Conservation (phyloP, 345 rosid genomes). For the Nephelium lappaceum region DNA sequence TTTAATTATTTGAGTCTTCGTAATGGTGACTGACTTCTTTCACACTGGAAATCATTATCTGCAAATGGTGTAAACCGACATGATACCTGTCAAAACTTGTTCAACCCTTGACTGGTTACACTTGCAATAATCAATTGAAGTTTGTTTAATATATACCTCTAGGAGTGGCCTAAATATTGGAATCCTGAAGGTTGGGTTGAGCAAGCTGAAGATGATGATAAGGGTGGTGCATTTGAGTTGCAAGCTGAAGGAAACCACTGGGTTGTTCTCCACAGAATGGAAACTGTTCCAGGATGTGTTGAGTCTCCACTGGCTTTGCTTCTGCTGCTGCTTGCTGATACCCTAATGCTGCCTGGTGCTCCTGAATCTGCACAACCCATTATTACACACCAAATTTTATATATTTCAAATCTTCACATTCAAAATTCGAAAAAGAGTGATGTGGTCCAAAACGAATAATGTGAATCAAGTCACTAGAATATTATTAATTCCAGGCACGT, state of each 20-base stretch:
- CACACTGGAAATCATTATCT: not conserved
- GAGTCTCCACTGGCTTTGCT: slow-evolving; percentile 53
- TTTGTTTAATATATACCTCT: no score
- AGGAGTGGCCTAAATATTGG: slow-evolving; percentile 10
- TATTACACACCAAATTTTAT: no score
- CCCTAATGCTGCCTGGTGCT: slow-evolving; percentile 51
- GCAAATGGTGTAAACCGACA: not conserved
- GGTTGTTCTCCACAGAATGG: slow-evolving; percentile 62
- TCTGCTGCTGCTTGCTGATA: slow-evolving; percentile 58
- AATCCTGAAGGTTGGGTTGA: slow-evolving; percentile 60
- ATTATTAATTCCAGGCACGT: no score
- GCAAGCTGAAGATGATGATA: slow-evolving; percentile 74
- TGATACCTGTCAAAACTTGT: not conserved
- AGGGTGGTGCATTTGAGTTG: slow-evolving; percentile 55
- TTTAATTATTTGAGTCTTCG: no score
- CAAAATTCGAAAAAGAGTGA: no score
- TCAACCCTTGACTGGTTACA: not conserved
- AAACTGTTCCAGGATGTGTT: slow-evolving; percentile 58
- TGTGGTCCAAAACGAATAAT: no score
- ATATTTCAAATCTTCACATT: no score
- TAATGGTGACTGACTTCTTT: no score
- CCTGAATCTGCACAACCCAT: slow-evolving; percentile 47
- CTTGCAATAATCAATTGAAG: not conserved
- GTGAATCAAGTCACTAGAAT: no score
- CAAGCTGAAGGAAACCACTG: slow-evolving; percentile 72